A percentile compares a stretch with the other conserved stretches of the same genome.
Evolutionary conservation across 805 yeast species (phyloP).

Genomic region (Metschnikowia anglica): DNA sequence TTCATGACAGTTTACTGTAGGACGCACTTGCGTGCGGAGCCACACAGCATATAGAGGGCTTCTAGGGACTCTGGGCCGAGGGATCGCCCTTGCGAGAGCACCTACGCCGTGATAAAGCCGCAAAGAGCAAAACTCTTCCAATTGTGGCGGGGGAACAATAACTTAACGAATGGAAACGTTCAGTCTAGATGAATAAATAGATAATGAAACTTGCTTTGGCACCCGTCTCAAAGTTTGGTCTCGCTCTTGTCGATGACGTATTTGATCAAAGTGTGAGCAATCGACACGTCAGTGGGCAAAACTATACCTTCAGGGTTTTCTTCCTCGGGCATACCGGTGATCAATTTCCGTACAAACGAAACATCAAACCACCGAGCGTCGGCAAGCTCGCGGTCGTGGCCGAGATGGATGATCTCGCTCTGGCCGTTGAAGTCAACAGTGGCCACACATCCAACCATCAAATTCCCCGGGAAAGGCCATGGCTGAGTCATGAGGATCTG

Average conservation of each 20-base stretch:
- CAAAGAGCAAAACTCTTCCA: no score
- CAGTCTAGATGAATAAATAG: no score
- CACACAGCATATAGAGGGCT: no score
- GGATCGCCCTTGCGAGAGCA: no score
- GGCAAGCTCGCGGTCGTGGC: conserved; percentile 80
- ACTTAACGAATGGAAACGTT: no score
- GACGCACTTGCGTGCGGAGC: no score
- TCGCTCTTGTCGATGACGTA: conserved; percentile 34
- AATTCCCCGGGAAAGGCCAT: conserved; percentile 94
- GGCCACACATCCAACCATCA: conserved; percentile 92
- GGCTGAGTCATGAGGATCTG: conserved; percentile 78
- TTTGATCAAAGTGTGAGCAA: conserved; percentile 46
- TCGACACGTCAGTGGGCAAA: conserved; percentile 45
- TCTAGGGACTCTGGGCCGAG: no score
- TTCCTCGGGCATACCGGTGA: conserved; percentile 24
- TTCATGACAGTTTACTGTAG: no score
- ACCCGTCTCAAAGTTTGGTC: conserved; percentile 14
- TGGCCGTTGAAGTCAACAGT: conserved; percentile 66
- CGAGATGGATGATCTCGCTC: conserved; percentile 65
- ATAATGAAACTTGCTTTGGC: no score
- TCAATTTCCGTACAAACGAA: conserved; percentile 47
- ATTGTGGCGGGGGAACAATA: no score
- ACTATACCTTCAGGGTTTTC: conserved; percentile 37
- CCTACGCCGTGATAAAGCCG: no score
- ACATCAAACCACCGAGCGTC: conserved; percentile 86